A percentile compares a stretch with the other conserved stretches of the same genome.
These are phyloP conservation scores for Neurospora sp. DNA, from an alignment of 495 filamentous ascomycete genomes.

Conservation along the genomic window DNA sequence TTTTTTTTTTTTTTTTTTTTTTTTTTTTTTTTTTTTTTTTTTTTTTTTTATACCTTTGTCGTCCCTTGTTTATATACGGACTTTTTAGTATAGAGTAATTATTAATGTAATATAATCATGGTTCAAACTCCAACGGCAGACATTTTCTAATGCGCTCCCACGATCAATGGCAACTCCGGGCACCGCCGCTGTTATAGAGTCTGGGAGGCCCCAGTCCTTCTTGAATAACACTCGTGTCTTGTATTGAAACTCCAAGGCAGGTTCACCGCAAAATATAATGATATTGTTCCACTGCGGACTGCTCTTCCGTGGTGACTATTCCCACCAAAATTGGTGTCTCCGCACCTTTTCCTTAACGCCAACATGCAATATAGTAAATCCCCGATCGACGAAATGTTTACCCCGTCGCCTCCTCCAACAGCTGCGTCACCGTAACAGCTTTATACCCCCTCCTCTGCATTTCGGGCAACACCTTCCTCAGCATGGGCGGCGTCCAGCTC, in stretches of 20 bases:
- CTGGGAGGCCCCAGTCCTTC: background rate
- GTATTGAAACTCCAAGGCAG: background rate
- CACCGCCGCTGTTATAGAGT: background rate
- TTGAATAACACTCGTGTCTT: background rate
- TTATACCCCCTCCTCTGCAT: constrained; percentile 56
- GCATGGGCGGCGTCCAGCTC: constrained; percentile 68
- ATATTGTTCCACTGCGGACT: background rate
- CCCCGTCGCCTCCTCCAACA: constrained; percentile 35
- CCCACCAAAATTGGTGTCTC: background rate
- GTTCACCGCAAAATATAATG: background rate
- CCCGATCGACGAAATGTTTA: background rate
- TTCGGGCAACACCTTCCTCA: constrained; percentile 58
- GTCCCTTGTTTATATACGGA: background rate
- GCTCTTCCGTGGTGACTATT: background rate
- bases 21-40: background rate
- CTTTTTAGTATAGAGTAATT: background rate
- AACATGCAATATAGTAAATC: background rate
- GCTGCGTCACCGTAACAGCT: constrained; percentile 54
- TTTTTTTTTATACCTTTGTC: background rate
- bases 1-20: background rate
- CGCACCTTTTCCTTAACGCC: background rate
- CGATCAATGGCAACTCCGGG: background rate
- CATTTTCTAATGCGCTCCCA: background rate
- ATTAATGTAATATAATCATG: background rate
- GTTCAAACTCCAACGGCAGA: rapidly evolving